Conservation (phyloP, 768 basidiomycete genomes). For the Lactarius trivialis region DNA sequence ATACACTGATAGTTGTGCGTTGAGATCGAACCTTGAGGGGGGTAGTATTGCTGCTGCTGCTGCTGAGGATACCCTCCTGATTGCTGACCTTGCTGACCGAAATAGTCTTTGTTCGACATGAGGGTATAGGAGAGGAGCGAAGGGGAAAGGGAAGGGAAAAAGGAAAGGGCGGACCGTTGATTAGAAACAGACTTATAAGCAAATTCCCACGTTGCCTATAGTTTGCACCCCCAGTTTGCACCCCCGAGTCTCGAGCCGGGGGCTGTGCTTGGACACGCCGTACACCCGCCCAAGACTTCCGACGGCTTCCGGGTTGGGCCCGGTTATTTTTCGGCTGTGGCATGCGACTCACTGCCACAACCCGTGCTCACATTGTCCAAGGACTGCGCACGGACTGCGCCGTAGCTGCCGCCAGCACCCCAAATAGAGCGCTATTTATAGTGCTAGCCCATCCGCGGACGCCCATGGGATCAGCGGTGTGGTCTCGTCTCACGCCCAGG, state of each 20-base stretch:
- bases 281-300: background rate
- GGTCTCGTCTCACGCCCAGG: background rate
- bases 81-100: conserved; percentile 30
- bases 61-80: conserved; percentile 41
- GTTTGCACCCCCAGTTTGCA: background rate
- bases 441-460: background rate
- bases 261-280: background rate
- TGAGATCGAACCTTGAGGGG: conserved; percentile 40
- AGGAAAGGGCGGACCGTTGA: background rate
- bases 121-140: conserved; percentile 17
- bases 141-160: background rate
- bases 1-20: background rate
- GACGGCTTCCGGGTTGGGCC: background rate
- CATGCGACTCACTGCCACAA: background rate
- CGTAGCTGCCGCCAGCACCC: background rate
- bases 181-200: conserved; percentile 11
- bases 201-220: conserved; percentile 13
- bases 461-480: background rate
- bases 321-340: background rate
- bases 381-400: background rate
- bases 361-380: background rate
- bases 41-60: conserved; percentile 40
- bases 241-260: background rate
- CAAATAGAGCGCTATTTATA: background rate
- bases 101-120: conserved; percentile 71